phyloP scores from a whole-genome alignment of 805 yeast genomes.

The Yamadazyma philogaea region DNA sequence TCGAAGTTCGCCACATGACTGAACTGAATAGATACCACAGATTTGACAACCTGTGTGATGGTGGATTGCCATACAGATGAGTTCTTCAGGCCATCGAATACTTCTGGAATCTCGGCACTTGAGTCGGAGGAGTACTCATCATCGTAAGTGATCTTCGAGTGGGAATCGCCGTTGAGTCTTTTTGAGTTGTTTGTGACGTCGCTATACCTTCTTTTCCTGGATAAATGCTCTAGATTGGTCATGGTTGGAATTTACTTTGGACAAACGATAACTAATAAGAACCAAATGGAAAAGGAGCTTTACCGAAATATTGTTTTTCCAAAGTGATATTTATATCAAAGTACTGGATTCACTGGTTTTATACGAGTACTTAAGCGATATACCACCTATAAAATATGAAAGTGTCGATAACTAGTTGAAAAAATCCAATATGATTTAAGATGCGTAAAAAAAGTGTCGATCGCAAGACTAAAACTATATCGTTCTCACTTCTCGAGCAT shows the following conservation, averaged over 20 bases:
- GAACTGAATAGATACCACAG: conserved; percentile 87
- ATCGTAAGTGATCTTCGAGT: background rate
- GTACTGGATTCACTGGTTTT: background rate
- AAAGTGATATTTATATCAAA: background rate
- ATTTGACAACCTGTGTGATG: conserved; percentile 73
- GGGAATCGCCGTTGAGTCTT: background rate
- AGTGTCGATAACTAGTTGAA: background rate
- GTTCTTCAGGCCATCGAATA: background rate
- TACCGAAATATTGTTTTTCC: no score
- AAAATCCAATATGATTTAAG: background rate
- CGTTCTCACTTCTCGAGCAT: background rate
- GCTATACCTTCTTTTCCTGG: conserved; percentile 1
- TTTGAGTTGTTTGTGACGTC: background rate
- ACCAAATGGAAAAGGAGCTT: no score
- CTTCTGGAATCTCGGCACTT: background rate
- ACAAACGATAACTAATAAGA: no score
- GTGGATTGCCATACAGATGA: conserved; percentile 67
- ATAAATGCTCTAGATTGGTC: background rate
- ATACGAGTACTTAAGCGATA: background rate
- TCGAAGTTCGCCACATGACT: conserved; percentile 85
- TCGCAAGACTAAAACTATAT: background rate
- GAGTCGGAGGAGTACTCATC: conserved; percentile 6
- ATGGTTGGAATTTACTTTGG: no score
- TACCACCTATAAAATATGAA: background rate
- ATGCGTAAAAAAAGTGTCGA: conserved; percentile 2